Evolutionary conservation across 1,139 yeast species (phyloP).

Genomic region (Blastobotrys capitulatus): DNA sequence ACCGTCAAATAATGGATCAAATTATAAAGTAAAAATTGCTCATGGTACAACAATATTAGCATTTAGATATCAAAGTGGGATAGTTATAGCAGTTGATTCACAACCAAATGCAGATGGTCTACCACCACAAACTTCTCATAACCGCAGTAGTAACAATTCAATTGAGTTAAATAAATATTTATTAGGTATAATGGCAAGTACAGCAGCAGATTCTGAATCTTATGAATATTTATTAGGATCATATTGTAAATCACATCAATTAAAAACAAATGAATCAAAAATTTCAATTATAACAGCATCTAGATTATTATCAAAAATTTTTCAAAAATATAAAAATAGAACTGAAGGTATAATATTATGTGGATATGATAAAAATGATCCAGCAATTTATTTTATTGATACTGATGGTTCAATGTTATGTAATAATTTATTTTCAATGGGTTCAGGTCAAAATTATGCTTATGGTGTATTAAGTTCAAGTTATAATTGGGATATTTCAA

Average conservation of each 20-base stretch:
- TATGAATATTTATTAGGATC: constrained; percentile 99
- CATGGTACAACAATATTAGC: constrained; percentile 99
- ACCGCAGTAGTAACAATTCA: constrained; percentile 69
- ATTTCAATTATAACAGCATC: constrained; percentile 97
- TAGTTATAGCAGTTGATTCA: constrained; percentile 93
- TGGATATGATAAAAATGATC: constrained; percentile 85
- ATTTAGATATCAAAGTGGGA: constrained; percentile 93
- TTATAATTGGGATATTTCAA: constrained; percentile 81
- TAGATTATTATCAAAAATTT: constrained; percentile 84
- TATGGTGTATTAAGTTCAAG: constrained; percentile 95
- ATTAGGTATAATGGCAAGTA: constrained; percentile 99
- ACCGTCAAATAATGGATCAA: constrained; percentile 61
- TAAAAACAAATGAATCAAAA: constrained; percentile 89
- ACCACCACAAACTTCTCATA: too few species aligned
- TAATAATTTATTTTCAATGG: constrained; percentile 95
- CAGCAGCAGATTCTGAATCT: constrained; percentile 99
- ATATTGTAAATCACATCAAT: constrained; percentile 91
- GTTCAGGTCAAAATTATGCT: constrained; percentile 99
- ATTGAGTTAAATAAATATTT: constrained; percentile 93
- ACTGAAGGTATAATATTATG: constrained; percentile 98
- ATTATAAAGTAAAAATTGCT: constrained; percentile 90
- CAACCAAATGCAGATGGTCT: constrained; percentile 99
- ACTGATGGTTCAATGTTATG: constrained; percentile 94
- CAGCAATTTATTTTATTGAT: constrained; percentile 92
- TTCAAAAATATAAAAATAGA: constrained; percentile 96